A percentile compares a stretch with the other conserved stretches of the same genome.
Evolutionary conservation across 2,329 filamentous ascomycete genomes (phyloP).

Genomic region (Emergomyces pasteurianus): DNA sequence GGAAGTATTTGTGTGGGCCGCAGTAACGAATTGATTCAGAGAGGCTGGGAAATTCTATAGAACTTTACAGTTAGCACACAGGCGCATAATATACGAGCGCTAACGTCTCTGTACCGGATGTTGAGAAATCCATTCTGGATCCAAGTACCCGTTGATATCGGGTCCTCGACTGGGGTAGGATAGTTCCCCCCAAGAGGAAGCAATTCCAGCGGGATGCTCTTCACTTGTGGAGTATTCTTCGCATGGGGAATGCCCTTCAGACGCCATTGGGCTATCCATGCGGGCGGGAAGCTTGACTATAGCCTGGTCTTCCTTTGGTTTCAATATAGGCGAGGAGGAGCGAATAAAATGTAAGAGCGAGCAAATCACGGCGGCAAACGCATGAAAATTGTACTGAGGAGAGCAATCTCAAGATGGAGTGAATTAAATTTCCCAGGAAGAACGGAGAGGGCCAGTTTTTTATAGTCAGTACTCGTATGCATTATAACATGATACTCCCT

Average conservation of each 20-base stretch:
- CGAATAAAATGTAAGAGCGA: not conserved
- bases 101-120: slow-evolving; percentile 5
- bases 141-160: slow-evolving; percentile 5
- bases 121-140: slow-evolving; percentile 10
- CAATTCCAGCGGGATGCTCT: slow-evolving; percentile 4
- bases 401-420: not conserved
- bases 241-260: not conserved
- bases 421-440: not conserved
- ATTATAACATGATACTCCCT: not conserved
- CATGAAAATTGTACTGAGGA: not conserved
- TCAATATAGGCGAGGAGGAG: not conserved
- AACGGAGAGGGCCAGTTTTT: not conserved
- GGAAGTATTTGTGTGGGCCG: slow-evolving; percentile 17
- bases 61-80: slow-evolving; percentile 1
- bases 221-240: not conserved
- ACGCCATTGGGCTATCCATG: not conserved
- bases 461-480: not conserved
- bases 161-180: slow-evolving; percentile 3
- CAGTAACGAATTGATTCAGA: slow-evolving; percentile 23
- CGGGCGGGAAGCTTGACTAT: not conserved
- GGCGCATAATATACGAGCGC: not conserved
- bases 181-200: slow-evolving; percentile 7
- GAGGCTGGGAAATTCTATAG: slow-evolving; percentile 16
- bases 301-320: not conserved
- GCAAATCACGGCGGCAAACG: not conserved